Evolutionary conservation across 306 rosid genomes (phyloP).

Genomic region (Gleditsia sinensis): DNA sequence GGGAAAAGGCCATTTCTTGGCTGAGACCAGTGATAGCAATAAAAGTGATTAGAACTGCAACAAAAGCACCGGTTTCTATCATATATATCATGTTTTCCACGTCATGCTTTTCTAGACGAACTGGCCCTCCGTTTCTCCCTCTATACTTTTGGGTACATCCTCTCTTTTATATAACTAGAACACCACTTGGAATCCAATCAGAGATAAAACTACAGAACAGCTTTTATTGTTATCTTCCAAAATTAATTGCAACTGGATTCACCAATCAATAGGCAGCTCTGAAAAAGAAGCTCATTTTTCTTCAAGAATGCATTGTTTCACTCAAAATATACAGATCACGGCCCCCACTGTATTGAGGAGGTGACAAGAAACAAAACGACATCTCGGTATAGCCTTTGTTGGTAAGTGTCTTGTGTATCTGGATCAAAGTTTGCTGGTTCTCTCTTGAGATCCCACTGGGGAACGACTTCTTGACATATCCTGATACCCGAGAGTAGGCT

Average conservation of each 20-base stretch:
- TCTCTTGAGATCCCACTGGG: constrained; percentile 57
- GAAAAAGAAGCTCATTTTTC: constrained; percentile 42
- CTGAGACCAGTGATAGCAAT: background rate
- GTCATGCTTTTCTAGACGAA: background rate
- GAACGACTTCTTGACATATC: constrained; percentile 70
- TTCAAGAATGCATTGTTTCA: constrained; percentile 49
- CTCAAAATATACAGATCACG: constrained; percentile 71
- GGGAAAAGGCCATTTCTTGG: background rate
- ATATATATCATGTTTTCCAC: constrained; percentile 16
- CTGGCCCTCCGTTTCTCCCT: constrained; percentile 23
- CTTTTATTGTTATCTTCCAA: constrained; percentile 50
- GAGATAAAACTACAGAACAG: constrained; percentile 25
- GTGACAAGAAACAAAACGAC: constrained; percentile 40
- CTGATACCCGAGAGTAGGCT: constrained; percentile 41
- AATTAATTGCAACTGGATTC: constrained; percentile 47
- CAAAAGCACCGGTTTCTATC: constrained; percentile 33
- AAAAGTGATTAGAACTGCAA: constrained; percentile 3
- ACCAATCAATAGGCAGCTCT: constrained; percentile 49
- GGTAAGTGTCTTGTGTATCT: background rate
- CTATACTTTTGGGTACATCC: constrained; percentile 28
- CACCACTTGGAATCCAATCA: constrained; percentile 44
- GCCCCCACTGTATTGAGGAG: constrained; percentile 43
- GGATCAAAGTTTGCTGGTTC: constrained; percentile 47
- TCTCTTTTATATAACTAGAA: constrained; percentile 31
- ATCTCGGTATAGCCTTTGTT: constrained; percentile 27